Evolutionary conservation across 108 stramenopile genomes (phyloP).

Genomic region (Pseudonitzschia delicatissima): DNA sequence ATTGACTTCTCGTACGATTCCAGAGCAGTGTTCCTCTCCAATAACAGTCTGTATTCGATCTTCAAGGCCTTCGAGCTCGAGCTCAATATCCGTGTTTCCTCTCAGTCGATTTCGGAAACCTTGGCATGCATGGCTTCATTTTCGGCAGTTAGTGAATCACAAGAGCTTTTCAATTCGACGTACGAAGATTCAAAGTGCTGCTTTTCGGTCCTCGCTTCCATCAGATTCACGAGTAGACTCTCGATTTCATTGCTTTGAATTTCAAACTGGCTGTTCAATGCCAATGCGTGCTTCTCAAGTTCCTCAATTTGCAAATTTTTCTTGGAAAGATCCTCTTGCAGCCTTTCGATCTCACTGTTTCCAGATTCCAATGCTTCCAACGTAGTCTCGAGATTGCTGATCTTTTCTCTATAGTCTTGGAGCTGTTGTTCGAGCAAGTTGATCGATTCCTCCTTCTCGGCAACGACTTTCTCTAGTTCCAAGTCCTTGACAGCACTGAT

Average conservation of each 20-base stretch:
- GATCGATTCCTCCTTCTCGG: background rate
- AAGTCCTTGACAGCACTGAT: background rate
- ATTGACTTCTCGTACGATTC: background rate
- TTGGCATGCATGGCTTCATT: background rate
- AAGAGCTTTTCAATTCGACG: constrained; percentile 4
- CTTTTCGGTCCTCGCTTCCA: constrained; percentile 8
- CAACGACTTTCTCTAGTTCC: background rate
- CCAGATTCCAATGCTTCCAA: no score
- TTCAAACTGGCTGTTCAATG: background rate
- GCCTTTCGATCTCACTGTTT: background rate
- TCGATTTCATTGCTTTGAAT: constrained; percentile 11
- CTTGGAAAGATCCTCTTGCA: background rate
- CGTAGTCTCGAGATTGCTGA: no score
- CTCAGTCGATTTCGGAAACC: background rate
- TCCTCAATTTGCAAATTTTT: background rate
- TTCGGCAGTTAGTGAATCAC: background rate
- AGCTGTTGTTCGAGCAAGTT: background rate
- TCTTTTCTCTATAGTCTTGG: no score
- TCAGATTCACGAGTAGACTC: background rate
- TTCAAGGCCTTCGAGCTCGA: constrained; percentile 2
- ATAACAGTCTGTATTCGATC: background rate
- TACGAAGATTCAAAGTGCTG: background rate
- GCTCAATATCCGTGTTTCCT: background rate
- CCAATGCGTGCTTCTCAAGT: constrained; percentile 12
- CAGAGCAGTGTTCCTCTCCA: constrained; percentile 1